Evolutionary conservation across 2,329 filamentous ascomycete species (phyloP).

Genomic region (Ascochyta lentis): DNA sequence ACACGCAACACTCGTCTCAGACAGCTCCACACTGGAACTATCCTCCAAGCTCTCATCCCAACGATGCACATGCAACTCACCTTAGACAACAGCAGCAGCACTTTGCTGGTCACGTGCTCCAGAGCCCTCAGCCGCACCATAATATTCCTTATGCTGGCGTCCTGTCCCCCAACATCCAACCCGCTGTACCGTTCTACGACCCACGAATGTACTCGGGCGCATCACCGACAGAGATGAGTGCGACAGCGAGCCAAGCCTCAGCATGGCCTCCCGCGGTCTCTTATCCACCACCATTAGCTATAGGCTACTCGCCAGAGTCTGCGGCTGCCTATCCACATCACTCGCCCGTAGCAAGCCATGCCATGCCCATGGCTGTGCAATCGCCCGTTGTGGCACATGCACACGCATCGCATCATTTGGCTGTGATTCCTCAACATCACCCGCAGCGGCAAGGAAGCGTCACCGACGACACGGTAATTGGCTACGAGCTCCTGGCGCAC

Average conservation of each 20-base stretch:
- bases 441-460: slow-evolving; percentile 30
- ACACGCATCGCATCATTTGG: slow-evolving; percentile 27
- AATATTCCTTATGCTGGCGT: slow-evolving; percentile 38
- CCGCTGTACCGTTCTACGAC: slow-evolving; percentile 40
- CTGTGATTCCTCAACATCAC: slow-evolving; percentile 38
- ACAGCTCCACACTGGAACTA: slow-evolving; percentile 29
- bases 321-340: slow-evolving; percentile 35
- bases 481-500: slow-evolving; percentile 49
- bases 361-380: slow-evolving; percentile 32
- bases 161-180: slow-evolving; percentile 30
- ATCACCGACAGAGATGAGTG: slow-evolving; percentile 31
- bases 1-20: slow-evolving; percentile 24
- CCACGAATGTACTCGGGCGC: slow-evolving; percentile 33
- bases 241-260: slow-evolving; percentile 27
- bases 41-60: slow-evolving; percentile 31
- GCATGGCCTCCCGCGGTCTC: slow-evolving; percentile 32
- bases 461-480: slow-evolving; percentile 39
- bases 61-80: slow-evolving; percentile 36
- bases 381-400: slow-evolving; percentile 30
- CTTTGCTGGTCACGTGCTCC: slow-evolving; percentile 43
- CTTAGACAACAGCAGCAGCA: slow-evolving; percentile 40
- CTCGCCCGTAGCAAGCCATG: slow-evolving; percentile 30
- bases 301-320: slow-evolving; percentile 35
- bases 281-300: slow-evolving; percentile 33
- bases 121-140: slow-evolving; percentile 45